phyloP scores from a whole-genome alignment of 208 protist genomes.

The Sergeia podlipaevii region DNA sequence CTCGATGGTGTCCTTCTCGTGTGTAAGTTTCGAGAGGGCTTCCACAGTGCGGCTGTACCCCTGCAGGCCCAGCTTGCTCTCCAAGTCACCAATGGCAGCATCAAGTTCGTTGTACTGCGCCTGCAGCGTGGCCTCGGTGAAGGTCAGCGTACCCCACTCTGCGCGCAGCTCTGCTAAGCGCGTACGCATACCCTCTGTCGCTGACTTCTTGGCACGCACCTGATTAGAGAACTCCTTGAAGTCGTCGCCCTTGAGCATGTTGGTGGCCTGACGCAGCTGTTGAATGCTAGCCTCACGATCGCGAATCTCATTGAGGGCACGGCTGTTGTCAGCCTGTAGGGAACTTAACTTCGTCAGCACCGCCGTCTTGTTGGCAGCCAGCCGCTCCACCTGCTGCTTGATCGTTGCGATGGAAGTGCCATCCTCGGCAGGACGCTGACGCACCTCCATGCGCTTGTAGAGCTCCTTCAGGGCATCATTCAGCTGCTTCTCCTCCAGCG shows the following conservation, averaged over 20 bases:
- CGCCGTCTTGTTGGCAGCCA: slow-evolving; percentile 63
- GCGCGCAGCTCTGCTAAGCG: slow-evolving; percentile 78
- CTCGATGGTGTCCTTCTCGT: slow-evolving; percentile 83
- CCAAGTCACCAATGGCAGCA: slow-evolving; percentile 66
- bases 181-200: slow-evolving; percentile 75
- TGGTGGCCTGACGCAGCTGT: slow-evolving; percentile 70
- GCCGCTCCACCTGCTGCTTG: slow-evolving; percentile 79
- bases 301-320: slow-evolving; percentile 57
- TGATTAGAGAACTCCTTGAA: slow-evolving; percentile 81
- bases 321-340: slow-evolving; percentile 78
- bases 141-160: slow-evolving; percentile 84
- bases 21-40: slow-evolving; percentile 70
- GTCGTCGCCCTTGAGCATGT: slow-evolving; percentile 85
- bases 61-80: slow-evolving; percentile 83
- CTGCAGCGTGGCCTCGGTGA: slow-evolving; percentile 77
- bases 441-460: slow-evolving; percentile 49
- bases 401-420: slow-evolving; percentile 74
- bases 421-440: slow-evolving; percentile 67
- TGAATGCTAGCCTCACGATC: slow-evolving; percentile 72
- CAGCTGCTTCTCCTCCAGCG: slow-evolving; percentile 55
- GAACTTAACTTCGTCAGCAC: slow-evolving; percentile 58
- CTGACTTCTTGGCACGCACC: slow-evolving; percentile 80
- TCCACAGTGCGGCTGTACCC: slow-evolving; percentile 84
- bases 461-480: slow-evolving; percentile 67
- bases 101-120: slow-evolving; percentile 67